Evolutionary conservation across 2,329 filamentous ascomycete genomes (phyloP), one percentile per base, ranked within the genome.

Genomic region (Apiospora sp.): DNA sequence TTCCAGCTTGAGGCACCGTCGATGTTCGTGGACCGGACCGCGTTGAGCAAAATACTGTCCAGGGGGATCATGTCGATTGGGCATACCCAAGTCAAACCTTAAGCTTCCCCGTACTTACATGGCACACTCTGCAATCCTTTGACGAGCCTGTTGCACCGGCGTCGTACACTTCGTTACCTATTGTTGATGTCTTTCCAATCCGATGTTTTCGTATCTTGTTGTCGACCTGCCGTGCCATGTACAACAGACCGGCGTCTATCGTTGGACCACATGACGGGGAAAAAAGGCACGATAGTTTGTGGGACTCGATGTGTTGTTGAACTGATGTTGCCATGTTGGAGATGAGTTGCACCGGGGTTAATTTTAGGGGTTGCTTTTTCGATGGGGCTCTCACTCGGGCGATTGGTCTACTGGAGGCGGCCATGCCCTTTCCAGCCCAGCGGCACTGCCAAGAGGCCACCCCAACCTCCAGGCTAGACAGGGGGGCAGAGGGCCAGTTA

Each of bases 311-410:
- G 30, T 64, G 58, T 64, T 64, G 58, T 64, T 64, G 58, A 64
- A 64, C 58, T 24, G 58, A 64, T 64, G 34, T 64, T 49, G 46
- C 46, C 46, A 49, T 49, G 46, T 44, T 70, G 27, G 54, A 67
- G 68, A 70, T 72, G 68, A 72, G 30, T 24, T 61, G 51, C 71
- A 67, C 71, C 49, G 69, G 68, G 46, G 24, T 72, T 58, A 68
- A 68, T 72, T 71, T 71, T 67, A 69, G 71, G 46, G 48, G 41
- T 49, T 72, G 51, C 71, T 68, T 71, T 71, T 72, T 68, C 61
- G 51, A 54, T 44, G 71, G 68, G 71, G 68, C 69, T 51, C 43
- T 22, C 30, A 41, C 41, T 41, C 19, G 4, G n/a, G 43, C 58
- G 30, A 72, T 72, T 72, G 71, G 71, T 37, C 68, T 68, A 37